These are phyloP conservation scores for Inga laurina DNA, from an alignment of 306 rosid species.

Conservation along the genomic window DNA sequence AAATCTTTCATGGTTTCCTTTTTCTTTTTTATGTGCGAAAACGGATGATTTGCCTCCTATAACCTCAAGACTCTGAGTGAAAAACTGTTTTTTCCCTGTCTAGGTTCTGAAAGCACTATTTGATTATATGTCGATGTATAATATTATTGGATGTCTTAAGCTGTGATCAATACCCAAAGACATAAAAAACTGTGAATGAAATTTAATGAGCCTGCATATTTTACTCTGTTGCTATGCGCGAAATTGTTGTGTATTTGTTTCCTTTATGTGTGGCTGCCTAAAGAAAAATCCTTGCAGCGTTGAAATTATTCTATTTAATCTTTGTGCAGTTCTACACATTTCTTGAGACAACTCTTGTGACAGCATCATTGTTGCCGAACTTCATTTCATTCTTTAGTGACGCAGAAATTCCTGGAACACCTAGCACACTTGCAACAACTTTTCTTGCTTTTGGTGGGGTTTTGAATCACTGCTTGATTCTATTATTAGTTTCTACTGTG, in stretches of 20 bases:
- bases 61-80: neutral
- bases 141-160: neutral
- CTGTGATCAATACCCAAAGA: neutral
- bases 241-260: slow-evolving; percentile 15
- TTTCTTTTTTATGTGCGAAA: neutral
- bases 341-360: slow-evolving; percentile 92
- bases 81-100: neutral
- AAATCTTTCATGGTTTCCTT: neutral
- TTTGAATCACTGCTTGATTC: slow-evolving; percentile 5
- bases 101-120: slow-evolving; percentile 5
- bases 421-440: slow-evolving; percentile 96
- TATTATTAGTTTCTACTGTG: slow-evolving; percentile 7
- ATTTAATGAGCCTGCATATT: slow-evolving; percentile 9
- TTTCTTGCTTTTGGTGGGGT: slow-evolving; percentile 92
- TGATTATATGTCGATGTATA: neutral
- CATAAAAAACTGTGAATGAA: slow-evolving; percentile 7
- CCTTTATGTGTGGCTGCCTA: slow-evolving; percentile 14
- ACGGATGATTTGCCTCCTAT: neutral
- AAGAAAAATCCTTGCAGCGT: slow-evolving; percentile 14
- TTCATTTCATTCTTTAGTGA: slow-evolving; percentile 91
- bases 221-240: neutral
- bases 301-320: slow-evolving; percentile 31
- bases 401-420: slow-evolving; percentile 93
- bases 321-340: slow-evolving; percentile 90
- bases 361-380: slow-evolving; percentile 81